Evolutionary conservation across 2,329 filamentous ascomycete species (phyloP), one percentile per base, ranked within the genome.

Genomic region (Cercospora berteroae): DNA sequence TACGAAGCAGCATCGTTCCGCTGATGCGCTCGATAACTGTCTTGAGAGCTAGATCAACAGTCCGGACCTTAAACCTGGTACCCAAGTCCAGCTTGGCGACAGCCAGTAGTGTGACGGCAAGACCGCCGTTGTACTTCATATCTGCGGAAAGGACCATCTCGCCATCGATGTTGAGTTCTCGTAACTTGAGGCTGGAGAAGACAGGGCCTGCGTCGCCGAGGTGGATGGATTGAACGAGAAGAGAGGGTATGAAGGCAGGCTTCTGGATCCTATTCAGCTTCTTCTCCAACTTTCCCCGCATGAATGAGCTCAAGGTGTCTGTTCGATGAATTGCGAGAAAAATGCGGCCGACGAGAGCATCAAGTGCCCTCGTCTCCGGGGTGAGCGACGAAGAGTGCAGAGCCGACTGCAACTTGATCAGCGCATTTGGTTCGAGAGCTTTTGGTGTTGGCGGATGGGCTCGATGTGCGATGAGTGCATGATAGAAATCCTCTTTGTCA

Each of bases 401-500:
- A 71, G 89, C 90, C 77, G 97, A 93, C 5, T 99, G 93, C 18
- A 99, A 84, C 29, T 90, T 89, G 73, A 98, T 93, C 57, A 98
- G 91, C 80, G 96, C 89, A 75, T 91, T 90, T 16, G 93, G 87
- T 31, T 96, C 90, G 74, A 96, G 96, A 13, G 89, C 85, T 70
- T 92, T 86, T 9, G 91, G 90, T 63, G 85, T 84, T 0, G 93
- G 93, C 0, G 88, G 86, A 44, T 85, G 84, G 66, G 87, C 84
- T 16, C 86, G 86, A 73, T 90, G 88, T 72, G 93, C 89, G 44
- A 99, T 83, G 73, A 99, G 83, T 12, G 94, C 91, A 79, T 97
- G 94, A 79, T 99, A 99, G 80, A 99, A 98, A 77, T 99, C 95
- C 79, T 99, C 95, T 79, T 99, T 99, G 57, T 95, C 93, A 0